Evolutionary conservation across 2,329 filamentous ascomycete species (phyloP).

Genomic region (Colletotrichum sp.): DNA sequence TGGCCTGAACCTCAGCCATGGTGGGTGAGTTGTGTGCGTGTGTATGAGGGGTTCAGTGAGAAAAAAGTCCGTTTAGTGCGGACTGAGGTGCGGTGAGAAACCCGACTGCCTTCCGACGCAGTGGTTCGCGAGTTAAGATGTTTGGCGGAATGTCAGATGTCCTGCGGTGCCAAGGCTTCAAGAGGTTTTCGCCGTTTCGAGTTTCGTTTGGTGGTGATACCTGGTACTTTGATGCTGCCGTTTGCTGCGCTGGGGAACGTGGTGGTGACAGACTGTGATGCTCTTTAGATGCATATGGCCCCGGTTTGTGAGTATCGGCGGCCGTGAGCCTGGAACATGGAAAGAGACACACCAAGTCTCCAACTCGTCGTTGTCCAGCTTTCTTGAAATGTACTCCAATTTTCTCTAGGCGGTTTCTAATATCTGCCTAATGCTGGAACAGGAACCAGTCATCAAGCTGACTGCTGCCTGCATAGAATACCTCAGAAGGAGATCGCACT

Average conservation of each 20-base stretch:
- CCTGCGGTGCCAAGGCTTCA: neutral
- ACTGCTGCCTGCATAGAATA: neutral
- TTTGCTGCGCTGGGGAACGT: neutral
- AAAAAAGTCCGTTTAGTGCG: neutral
- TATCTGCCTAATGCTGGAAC: neutral
- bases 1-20: constrained; percentile 78
- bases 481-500: neutral
- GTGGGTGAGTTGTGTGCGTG: constrained; percentile 6
- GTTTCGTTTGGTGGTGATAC: neutral
- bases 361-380: neutral
- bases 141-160: neutral
- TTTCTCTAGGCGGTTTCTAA: fast-evolving
- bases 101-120: neutral
- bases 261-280: constrained; percentile 11
- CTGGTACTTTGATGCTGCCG: neutral
- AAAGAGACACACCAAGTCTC: neutral
- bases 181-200: neutral
- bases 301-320: neutral
- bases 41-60: constrained; percentile 11
- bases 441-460: neutral
- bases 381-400: neutral
- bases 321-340: neutral
- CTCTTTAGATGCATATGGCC: neutral
- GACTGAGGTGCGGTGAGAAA: neutral
- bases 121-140: neutral